A percentile compares a stretch with the other conserved stretches of the same genome.
Conservation (phyloP, 176 grass and related monocot genomes). For the barley (Hordeum vulgare) region DNA sequence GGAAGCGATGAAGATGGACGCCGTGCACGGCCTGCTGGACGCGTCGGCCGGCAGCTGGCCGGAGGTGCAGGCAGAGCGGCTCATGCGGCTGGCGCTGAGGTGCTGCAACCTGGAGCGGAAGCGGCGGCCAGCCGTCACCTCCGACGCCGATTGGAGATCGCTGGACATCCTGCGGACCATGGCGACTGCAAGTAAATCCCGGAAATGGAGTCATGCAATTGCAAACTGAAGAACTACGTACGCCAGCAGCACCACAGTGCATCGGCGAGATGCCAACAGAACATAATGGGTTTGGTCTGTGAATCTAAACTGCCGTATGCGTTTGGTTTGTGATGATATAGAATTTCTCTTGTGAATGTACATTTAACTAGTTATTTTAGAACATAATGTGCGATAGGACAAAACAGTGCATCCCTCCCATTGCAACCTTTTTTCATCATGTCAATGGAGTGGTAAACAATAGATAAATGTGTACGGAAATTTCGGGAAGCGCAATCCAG, state of each 20-base stretch:
- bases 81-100: conserved; percentile 24
- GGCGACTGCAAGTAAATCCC: conserved; percentile 1
- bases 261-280: not conserved
- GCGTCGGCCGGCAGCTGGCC: conserved; percentile 37
- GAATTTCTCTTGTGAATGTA: not conserved
- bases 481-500: not conserved
- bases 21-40: conserved; percentile 26
- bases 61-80: conserved; percentile 23
- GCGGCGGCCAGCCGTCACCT: conserved; percentile 25
- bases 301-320: not conserved
- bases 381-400: not conserved
- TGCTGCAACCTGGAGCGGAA: conserved; percentile 43
- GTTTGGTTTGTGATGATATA: not conserved
- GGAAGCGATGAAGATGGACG: conserved; percentile 14
- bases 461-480: not conserved
- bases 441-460: not conserved
- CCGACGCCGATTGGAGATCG: conserved; percentile 27
- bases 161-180: conserved; percentile 35
- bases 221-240: not conserved
- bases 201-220: conserved; percentile 1
- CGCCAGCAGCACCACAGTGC: not conserved
- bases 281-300: not conserved
- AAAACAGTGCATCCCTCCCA: not conserved
- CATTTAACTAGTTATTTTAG: not conserved
- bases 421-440: not conserved